Evolutionary conservation across 495 filamentous ascomycete genomes (phyloP).

Genomic region (Penicillium maclennaniae): DNA sequence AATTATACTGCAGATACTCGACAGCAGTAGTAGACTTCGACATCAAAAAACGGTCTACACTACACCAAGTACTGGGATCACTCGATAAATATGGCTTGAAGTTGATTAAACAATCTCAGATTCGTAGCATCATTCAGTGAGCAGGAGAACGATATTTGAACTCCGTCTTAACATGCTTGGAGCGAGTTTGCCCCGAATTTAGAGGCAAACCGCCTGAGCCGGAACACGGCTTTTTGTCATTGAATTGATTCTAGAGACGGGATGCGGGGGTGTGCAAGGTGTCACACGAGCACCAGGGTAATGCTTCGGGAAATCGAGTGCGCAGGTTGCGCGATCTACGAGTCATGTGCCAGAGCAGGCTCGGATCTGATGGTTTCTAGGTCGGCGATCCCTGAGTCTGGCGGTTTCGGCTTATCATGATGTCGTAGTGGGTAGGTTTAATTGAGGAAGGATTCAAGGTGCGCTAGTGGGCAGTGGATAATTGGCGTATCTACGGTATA

Average conservation of each 20-base stretch:
- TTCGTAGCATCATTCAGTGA: conserved; percentile 11
- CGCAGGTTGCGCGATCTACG: no score
- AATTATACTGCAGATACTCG: conserved; percentile 38
- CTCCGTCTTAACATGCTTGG: no score
- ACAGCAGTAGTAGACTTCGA: conserved; percentile 37
- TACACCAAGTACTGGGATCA: conserved; percentile 39
- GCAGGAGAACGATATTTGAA: background rate
- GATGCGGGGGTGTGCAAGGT: no score
- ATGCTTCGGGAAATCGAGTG: no score
- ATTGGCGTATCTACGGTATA: background rate
- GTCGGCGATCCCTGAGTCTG: background rate
- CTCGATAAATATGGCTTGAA: conserved; percentile 31
- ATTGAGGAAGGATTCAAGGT: background rate
- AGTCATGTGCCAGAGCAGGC: background rate
- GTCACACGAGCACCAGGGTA: no score
- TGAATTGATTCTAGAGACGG: background rate
- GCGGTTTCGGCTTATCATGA: no score
- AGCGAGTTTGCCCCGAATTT: no score
- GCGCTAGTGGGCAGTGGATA: background rate
- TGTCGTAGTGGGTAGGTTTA: no score
- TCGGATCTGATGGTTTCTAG: background rate
- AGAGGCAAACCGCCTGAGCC: no score
- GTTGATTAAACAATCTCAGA: conserved; percentile 50
- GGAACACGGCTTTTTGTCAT: no score
- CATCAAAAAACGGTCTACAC: conserved; percentile 49